These are phyloP conservation scores for Quillaja saponaria DNA, from an alignment of 306 rosid genomes.

Conservation along the genomic window DNA sequence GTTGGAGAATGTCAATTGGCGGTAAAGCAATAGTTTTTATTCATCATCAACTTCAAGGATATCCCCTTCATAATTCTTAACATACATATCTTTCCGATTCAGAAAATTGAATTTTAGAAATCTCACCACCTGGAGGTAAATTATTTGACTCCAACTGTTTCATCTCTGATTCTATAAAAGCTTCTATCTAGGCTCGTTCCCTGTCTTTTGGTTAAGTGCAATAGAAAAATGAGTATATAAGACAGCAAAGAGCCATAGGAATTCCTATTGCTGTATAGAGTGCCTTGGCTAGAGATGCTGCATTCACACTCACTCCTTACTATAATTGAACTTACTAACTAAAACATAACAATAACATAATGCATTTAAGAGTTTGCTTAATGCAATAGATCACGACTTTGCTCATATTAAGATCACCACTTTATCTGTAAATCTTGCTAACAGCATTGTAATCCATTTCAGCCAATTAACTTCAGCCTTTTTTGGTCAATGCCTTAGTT, in stretches of 20 bases:
- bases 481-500: constrained; percentile 54
- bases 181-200: constrained; percentile 73
- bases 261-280: constrained; percentile 64
- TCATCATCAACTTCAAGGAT: constrained; percentile 42
- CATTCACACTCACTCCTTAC: too few species aligned
- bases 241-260: constrained; percentile 64
- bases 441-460: constrained; percentile 32
- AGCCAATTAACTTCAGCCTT: constrained; percentile 45
- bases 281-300: constrained; percentile 75
- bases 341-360: too few species aligned
- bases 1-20: constrained; percentile 26
- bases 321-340: constrained; percentile 5
- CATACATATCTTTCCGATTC: constrained; percentile 42
- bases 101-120: constrained; percentile 18
- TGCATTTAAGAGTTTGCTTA: too few species aligned
- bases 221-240: constrained; percentile 71
- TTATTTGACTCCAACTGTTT: constrained; percentile 32
- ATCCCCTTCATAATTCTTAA: constrained; percentile 49
- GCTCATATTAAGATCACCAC: neutral
- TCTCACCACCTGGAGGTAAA: constrained; percentile 23
- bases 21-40: constrained; percentile 43
- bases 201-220: constrained; percentile 83
- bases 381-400: too few species aligned
- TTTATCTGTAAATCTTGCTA: constrained; percentile 5
- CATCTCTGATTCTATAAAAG: constrained; percentile 68